Conservation (phyloP, 371 early-diverging fungal species). For the Rhizomucor miehei region DNA sequence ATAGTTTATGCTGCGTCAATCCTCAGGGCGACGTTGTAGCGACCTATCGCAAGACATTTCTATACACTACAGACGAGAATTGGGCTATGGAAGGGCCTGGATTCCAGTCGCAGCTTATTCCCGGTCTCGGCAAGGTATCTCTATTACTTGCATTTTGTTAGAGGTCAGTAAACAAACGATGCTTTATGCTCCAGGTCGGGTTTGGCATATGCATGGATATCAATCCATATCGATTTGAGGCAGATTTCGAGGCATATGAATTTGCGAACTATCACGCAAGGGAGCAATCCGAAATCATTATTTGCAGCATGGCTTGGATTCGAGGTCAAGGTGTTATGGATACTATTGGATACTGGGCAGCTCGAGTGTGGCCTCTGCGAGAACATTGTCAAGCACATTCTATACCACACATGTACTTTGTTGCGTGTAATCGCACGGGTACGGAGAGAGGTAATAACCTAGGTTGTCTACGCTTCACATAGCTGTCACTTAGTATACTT, state of each 20-base stretch:
- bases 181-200: conserved; percentile 52
- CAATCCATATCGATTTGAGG: conserved; percentile 70
- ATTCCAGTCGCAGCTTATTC: conserved; percentile 48
- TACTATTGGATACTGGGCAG: conserved; percentile 62
- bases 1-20: conserved; percentile 58
- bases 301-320: conserved; percentile 77
- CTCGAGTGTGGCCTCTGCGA: conserved; percentile 55
- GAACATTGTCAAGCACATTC: too few species aligned
- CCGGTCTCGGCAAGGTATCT: conserved; percentile 48
- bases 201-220: conserved; percentile 85
- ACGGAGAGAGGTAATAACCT: conserved; percentile 50
- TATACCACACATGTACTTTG: conserved; percentile 30
- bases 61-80: conserved; percentile 67
- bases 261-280: conserved; percentile 63
- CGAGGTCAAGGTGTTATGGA: conserved; percentile 9
- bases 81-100: conserved; percentile 77
- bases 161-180: background rate
- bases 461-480: background rate
- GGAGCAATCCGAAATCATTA: conserved; percentile 44
- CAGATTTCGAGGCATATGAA: conserved; percentile 63
- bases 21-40: conserved; percentile 44
- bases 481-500: background rate
- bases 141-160: too few species aligned
- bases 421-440: conserved; percentile 67
- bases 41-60: conserved; percentile 71